Evolutionary conservation across 495 filamentous ascomycete species (phyloP).

Genomic region (Hyaloscypha hepaticicola): DNA sequence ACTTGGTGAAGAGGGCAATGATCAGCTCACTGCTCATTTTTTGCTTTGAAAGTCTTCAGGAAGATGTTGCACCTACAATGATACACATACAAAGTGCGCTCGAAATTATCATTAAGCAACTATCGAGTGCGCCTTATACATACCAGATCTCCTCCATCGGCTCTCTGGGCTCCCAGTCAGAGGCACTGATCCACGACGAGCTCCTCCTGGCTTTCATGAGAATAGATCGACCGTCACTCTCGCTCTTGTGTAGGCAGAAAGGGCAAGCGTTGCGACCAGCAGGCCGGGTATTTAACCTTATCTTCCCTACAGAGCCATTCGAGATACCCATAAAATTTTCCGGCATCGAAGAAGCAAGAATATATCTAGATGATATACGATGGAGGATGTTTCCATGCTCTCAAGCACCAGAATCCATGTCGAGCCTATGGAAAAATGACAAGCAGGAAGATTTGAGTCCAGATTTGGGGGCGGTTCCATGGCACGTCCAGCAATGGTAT

Average conservation of each 20-base stretch:
- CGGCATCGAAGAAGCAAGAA: constrained; percentile 25
- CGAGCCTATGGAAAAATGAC: not conserved
- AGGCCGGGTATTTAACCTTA: constrained; percentile 17
- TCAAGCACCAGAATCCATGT: not conserved
- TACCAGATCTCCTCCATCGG: constrained; percentile 9
- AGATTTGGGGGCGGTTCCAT: constrained; percentile 3
- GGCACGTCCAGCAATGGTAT: constrained; percentile 14
- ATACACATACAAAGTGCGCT: constrained; percentile 26
- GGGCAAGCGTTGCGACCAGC: not conserved
- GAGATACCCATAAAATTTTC: constrained; percentile 19
- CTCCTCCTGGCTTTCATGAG: constrained; percentile 25
- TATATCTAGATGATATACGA: constrained; percentile 25
- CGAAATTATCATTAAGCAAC: constrained; percentile 20
- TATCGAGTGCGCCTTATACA: constrained; percentile 17
- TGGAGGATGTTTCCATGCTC: constrained; percentile 18
- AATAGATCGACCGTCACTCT: constrained; percentile 18
- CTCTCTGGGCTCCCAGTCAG: not conserved
- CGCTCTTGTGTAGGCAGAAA: constrained; percentile 7
- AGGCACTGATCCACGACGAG: constrained; percentile 16
- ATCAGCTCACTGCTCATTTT: constrained; percentile 27
- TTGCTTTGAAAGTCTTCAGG: constrained; percentile 28
- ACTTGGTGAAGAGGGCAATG: constrained; percentile 16
- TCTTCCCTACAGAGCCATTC: constrained; percentile 14
- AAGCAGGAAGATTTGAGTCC: not conserved
- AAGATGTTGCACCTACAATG: constrained; percentile 15